These are phyloP conservation scores for Pseudogymnoascus sp. DNA, from an alignment of 2,329 filamentous ascomycete species.

Conservation along the genomic window DNA sequence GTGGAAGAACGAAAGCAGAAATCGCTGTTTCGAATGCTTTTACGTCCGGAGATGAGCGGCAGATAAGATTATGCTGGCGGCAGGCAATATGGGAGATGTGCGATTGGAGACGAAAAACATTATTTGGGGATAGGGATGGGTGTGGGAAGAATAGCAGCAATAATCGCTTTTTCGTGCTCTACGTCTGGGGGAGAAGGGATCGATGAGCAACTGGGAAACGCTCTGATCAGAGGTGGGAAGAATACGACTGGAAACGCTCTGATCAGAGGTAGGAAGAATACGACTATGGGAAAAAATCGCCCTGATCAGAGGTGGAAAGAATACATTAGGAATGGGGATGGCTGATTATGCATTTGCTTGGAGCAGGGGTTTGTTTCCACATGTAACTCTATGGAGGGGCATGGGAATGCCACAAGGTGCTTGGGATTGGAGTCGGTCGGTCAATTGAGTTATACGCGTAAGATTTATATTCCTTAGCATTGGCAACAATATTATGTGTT, in stretches of 20 bases:
- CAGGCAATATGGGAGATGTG: not conserved
- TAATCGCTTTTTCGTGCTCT: not conserved
- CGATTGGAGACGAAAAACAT: not conserved
- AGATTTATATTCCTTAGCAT: not conserved
- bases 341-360: not conserved
- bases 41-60: not conserved
- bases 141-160: not conserved
- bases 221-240: not conserved
- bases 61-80: not conserved
- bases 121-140: not conserved
- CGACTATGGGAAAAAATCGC: no score
- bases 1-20: not conserved
- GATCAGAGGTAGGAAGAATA: not conserved
- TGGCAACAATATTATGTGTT: not conserved
- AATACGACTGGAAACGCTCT: not conserved
- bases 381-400: not conserved
- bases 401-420: not conserved
- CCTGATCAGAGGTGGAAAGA: not conserved
- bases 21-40: not conserved
- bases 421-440: not conserved
- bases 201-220: not conserved
- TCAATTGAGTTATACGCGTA: not conserved
- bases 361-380: not conserved
- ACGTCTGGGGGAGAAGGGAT: not conserved
- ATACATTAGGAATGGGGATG: not conserved